Base-by-base conservation (phyloP, 345 rosid species). In the Hibiscus trionum region DNA sequence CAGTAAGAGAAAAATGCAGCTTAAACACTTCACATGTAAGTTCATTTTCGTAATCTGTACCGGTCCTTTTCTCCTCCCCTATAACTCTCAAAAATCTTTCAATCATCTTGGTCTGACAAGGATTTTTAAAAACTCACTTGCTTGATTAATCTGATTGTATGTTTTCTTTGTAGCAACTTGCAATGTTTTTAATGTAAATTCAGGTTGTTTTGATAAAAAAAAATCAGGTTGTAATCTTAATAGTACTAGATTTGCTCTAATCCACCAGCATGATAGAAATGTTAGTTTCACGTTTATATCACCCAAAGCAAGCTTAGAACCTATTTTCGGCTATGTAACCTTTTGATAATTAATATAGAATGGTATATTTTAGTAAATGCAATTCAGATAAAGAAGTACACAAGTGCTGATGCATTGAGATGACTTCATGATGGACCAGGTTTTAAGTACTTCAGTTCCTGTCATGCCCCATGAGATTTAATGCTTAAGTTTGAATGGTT, bases 1-100 rank as follows among this genome's bases (percentile, higher is more conserved):
- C 70, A 15, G 72, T 68, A 49, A 79, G 70, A 76, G 82, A 87
- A 26, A 81, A 88, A 70, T 61, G 77, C 75, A 59, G 62, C 16
- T 27, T 59, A 59, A 59, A 59, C 37, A 27, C 62, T 59, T 59
- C 62, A 26, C n/a, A 77, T 33, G 93, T 88, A 75, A 73, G 89
- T 83, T 71, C 64, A 42, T 35, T 35, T 21, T 31, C 66, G 47
- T 44, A 52, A 52, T 52, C 44, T 63, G 16, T 44, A 58, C 11
- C 5, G 17, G 27, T 64, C 29, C 19, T 64, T 39, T 64, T 64
- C 29, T 64, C 29, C 27, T 39, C 8, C 2, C 7, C 27, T 16
- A 62, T 62, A 62, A 63, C 9, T 15, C 66, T 21, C 24, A 21
- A 21, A 21, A 33, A 62, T 62, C 14, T 44, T 44, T 44, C 6